These are phyloP conservation scores for Hymenoscyphus albidus DNA, from an alignment of 2,329 filamentous ascomycete genomes.

Conservation along the genomic window DNA sequence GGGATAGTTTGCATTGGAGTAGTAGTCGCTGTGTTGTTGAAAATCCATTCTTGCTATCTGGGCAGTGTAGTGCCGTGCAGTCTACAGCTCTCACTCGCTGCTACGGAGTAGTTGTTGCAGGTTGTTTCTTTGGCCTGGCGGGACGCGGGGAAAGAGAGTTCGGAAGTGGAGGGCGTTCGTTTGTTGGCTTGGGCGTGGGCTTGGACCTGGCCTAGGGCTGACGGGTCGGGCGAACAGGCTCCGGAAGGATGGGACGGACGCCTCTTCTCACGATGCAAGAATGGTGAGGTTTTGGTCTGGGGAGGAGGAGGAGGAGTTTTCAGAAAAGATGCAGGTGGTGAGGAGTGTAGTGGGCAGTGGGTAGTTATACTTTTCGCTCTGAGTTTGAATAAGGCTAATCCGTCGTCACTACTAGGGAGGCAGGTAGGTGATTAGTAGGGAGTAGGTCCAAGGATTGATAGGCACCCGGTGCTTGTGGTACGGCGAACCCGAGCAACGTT, in stretches of 20 bases:
- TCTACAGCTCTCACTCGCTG: neutral
- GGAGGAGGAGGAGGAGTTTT: neutral
- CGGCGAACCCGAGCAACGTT: neutral
- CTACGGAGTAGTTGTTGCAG: neutral
- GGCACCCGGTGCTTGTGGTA: too few species aligned
- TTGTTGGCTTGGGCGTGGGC: neutral
- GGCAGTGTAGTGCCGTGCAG: neutral
- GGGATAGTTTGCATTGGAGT: constrained; percentile 35
- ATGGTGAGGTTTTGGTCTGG: neutral
- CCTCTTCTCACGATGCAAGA: neutral
- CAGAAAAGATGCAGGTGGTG: neutral
- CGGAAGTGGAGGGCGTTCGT: neutral
- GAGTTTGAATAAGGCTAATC: neutral
- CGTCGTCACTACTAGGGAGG: too few species aligned
- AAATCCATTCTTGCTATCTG: neutral
- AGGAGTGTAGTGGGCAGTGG: neutral
- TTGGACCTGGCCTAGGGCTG: neutral
- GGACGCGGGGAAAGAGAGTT: neutral
- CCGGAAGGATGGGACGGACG: neutral
- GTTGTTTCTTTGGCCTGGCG: neutral
- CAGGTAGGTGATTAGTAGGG: too few species aligned
- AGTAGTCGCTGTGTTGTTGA: constrained; percentile 3
- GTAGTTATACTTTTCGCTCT: neutral
- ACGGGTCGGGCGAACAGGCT: neutral
- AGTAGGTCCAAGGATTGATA: too few species aligned